A percentile compares a stretch with the other conserved stretches of the same genome.
phyloP scores from a whole-genome alignment of 441 rosid species.

The Erodium chrysanthum region DNA sequence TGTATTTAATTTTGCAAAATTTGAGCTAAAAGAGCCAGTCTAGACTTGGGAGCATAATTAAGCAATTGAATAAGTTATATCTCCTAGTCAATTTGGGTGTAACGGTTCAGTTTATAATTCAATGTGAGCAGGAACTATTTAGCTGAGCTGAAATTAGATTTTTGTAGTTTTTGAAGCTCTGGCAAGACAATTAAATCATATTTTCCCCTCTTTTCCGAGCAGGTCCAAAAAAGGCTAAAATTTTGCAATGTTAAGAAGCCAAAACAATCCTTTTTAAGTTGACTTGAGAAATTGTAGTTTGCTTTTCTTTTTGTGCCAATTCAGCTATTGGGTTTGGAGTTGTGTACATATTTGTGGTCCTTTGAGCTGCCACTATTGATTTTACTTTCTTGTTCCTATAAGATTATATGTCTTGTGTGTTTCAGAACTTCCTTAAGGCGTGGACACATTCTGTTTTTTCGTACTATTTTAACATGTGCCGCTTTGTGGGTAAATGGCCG shows the following conservation, averaged over 20 bases:
- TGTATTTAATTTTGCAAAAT: background rate
- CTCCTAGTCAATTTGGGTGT: background rate
- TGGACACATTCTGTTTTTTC: background rate
- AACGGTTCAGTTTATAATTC: background rate
- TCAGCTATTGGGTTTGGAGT: background rate
- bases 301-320: background rate
- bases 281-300: background rate
- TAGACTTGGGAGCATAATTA: background rate
- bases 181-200: background rate
- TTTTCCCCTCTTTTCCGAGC: background rate
- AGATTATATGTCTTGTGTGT: background rate
- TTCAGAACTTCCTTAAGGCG: background rate
- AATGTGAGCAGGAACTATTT: background rate
- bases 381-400: background rate
- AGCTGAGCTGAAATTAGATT: background rate
- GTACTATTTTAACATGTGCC: background rate
- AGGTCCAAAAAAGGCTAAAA: background rate
- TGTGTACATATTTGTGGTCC: background rate
- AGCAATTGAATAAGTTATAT: background rate
- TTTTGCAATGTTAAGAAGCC: background rate
- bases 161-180: background rate
- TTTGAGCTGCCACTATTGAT: background rate
- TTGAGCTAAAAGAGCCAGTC: background rate
- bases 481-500: background rate
- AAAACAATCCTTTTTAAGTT: background rate